These are phyloP conservation scores for Achlya hypogyna DNA, from an alignment of 352 stramenopile genomes.

Conservation along the genomic window DNA sequence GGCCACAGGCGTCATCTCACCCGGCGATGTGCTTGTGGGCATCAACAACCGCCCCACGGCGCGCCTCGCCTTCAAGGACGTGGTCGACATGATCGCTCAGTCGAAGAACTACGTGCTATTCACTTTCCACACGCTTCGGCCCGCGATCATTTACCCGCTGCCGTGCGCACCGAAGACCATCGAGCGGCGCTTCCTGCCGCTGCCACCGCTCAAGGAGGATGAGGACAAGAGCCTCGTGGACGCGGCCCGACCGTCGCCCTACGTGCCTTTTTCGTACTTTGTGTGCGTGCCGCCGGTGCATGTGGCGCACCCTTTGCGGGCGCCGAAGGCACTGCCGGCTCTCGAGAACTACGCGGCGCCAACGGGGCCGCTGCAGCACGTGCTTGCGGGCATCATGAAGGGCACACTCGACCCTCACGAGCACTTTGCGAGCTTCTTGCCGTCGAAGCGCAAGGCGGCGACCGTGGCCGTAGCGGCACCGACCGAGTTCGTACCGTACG, in stretches of 20 bases:
- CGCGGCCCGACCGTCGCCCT: slow-evolving; percentile 39
- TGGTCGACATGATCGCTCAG: slow-evolving; percentile 58
- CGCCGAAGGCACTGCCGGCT: neutral
- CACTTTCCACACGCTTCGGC: slow-evolving; percentile 68
- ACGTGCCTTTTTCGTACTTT: slow-evolving; percentile 62
- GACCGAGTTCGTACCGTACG: slow-evolving; percentile 82
- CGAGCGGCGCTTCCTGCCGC: slow-evolving; percentile 29
- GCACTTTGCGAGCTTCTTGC: slow-evolving; percentile 81
- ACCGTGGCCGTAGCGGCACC: slow-evolving; percentile 17
- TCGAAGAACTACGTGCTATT: slow-evolving; percentile 63
- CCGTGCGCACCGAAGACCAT: slow-evolving; percentile 44
- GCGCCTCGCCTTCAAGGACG: slow-evolving; percentile 55
- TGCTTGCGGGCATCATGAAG: slow-evolving; percentile 81
- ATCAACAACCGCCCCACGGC: slow-evolving; percentile 66
- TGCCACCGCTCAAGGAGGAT: slow-evolving; percentile 27
- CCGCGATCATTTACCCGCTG: slow-evolving; percentile 52
- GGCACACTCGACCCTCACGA: slow-evolving; percentile 85
- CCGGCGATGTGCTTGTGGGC: slow-evolving; percentile 61
- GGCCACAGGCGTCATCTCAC: slow-evolving; percentile 56
- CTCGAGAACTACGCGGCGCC: slow-evolving; percentile 55
- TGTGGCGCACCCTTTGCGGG: slow-evolving; percentile 22
- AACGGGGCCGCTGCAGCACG: slow-evolving; percentile 77
- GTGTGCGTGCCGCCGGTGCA: slow-evolving; percentile 51
- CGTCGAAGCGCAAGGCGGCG: slow-evolving; percentile 25
- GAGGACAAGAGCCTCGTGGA: slow-evolving; percentile 21